These are phyloP conservation scores for Rhizoctonia solani DNA, from an alignment of 1,284 basidiomycete species.

Conservation along the genomic window DNA sequence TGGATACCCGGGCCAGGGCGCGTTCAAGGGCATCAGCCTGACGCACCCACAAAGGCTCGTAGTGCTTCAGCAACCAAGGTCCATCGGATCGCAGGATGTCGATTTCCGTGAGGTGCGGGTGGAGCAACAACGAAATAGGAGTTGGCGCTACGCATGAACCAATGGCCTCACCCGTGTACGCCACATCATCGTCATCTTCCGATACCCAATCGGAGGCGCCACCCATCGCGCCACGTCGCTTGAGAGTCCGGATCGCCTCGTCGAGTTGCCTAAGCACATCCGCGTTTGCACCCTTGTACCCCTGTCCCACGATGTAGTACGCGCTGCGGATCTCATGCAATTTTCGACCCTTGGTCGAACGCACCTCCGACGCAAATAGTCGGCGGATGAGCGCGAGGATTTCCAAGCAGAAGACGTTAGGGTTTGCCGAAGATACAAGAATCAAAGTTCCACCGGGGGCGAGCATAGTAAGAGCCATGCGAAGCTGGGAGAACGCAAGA, in stretches of 20 bases:
- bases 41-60: constrained; percentile 15
- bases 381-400: constrained; percentile 3
- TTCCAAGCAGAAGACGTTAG: constrained; percentile 24
- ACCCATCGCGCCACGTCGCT: constrained; percentile 9
- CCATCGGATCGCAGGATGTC: constrained; percentile 20
- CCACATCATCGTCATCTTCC: constrained; percentile 13
- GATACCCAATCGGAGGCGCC: constrained; percentile 8
- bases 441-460: constrained; percentile 17
- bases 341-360: constrained; percentile 21
- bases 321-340: constrained; percentile 27
- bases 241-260: constrained; percentile 23
- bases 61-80: constrained; percentile 6
- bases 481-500: constrained; percentile 13
- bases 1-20: constrained; percentile 5
- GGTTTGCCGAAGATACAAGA: constrained; percentile 25
- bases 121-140: constrained; percentile 1
- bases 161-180: neutral
- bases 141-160: neutral
- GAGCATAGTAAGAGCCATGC: constrained; percentile 15
- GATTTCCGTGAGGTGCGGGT: constrained; percentile 13
- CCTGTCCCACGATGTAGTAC: constrained; percentile 22
- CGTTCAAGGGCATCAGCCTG: constrained; percentile 28
- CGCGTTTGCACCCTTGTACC: constrained; percentile 9
- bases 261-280: constrained; percentile 9
- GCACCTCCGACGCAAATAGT: constrained; percentile 2